These are phyloP conservation scores for Chlorella variabilis DNA, from an alignment of 163 green algal species.

Conservation along the genomic window DNA sequence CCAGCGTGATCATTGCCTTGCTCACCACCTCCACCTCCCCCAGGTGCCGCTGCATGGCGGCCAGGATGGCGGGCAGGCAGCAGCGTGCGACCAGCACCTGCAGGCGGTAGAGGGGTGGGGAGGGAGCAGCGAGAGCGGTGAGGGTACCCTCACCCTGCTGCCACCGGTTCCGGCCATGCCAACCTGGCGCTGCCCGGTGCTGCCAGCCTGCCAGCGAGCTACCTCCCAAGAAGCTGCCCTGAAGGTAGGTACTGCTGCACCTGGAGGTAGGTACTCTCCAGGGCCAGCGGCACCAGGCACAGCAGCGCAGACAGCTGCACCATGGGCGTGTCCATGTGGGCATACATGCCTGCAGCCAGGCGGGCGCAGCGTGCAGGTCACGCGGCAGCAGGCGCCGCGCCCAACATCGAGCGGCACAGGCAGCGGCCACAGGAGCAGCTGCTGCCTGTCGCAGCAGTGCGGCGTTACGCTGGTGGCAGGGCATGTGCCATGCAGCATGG, in stretches of 20 bases:
- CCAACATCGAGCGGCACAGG: too few relatives aligned
- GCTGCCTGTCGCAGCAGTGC: too few relatives aligned
- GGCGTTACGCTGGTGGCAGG: too few relatives aligned
- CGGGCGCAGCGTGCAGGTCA: background rate
- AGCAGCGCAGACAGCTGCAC: slow-evolving; percentile 75
- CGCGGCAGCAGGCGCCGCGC: too few relatives aligned
- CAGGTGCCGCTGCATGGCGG: slow-evolving; percentile 49
- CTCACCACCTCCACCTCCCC: slow-evolving; percentile 64
- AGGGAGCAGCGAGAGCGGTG: too few relatives aligned
- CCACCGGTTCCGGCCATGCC: too few relatives aligned
- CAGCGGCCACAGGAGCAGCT: background rate
- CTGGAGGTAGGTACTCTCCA: slow-evolving; percentile 72
- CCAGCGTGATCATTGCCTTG: slow-evolving; percentile 69
- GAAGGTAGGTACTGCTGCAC: slow-evolving; percentile 23
- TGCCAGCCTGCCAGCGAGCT: background rate
- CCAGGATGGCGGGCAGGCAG: slow-evolving; percentile 49
- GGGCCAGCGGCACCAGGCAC: slow-evolving; percentile 65
- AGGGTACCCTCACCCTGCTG: too few relatives aligned
- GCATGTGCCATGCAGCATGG: background rate
- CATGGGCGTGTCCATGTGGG: slow-evolving; percentile 51
- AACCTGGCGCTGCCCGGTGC: background rate
- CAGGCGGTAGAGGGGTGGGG: background rate
- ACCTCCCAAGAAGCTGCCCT: too few relatives aligned
- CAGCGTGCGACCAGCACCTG: slow-evolving; percentile 4
- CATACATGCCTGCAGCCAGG: background rate